A percentile compares a stretch with the other conserved stretches of the same genome.
phyloP scores from a whole-genome alignment of 768 basidiomycete species.

The Amylocystis lapponica region DNA sequence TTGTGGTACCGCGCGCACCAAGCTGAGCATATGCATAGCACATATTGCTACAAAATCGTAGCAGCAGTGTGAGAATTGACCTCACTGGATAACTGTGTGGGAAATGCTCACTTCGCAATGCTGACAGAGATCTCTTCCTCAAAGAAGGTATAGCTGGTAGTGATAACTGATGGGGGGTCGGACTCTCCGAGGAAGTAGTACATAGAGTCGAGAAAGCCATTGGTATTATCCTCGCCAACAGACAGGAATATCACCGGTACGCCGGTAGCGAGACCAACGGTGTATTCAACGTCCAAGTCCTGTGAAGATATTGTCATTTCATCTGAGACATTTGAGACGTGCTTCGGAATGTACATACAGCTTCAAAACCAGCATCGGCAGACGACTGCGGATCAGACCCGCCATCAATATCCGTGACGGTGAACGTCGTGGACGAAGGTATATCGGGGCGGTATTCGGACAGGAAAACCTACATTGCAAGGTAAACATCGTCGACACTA shows the following conservation, averaged over 20 bases:
- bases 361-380: neutral
- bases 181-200: slow-evolving; percentile 42
- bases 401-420: slow-evolving; percentile 38
- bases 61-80: slow-evolving; percentile 12
- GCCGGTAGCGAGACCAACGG: slow-evolving; percentile 34
- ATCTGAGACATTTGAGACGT: slow-evolving; percentile 48
- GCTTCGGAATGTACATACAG: slow-evolving; percentile 30
- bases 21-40: slow-evolving; percentile 63
- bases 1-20: slow-evolving; percentile 60
- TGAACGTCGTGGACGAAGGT: slow-evolving; percentile 9
- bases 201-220: slow-evolving; percentile 41
- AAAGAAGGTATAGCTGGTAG: slow-evolving; percentile 68
- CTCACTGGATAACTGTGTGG: neutral
- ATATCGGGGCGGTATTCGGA: slow-evolving; percentile 10
- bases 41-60: slow-evolving; percentile 47
- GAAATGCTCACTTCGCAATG: slow-evolving; percentile 40
- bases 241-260: slow-evolving; percentile 50
- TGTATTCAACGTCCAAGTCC: slow-evolving; percentile 24
- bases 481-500: no score
- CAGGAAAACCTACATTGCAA: slow-evolving; percentile 45
- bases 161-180: slow-evolving; percentile 47
- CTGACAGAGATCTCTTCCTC: slow-evolving; percentile 60
- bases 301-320: slow-evolving; percentile 39
- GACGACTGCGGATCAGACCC: slow-evolving; percentile 40
- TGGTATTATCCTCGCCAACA: slow-evolving; percentile 27